phyloP scores from a whole-genome alignment of 129 eudicot species.

The Helichrysum umbraculigerum region DNA sequence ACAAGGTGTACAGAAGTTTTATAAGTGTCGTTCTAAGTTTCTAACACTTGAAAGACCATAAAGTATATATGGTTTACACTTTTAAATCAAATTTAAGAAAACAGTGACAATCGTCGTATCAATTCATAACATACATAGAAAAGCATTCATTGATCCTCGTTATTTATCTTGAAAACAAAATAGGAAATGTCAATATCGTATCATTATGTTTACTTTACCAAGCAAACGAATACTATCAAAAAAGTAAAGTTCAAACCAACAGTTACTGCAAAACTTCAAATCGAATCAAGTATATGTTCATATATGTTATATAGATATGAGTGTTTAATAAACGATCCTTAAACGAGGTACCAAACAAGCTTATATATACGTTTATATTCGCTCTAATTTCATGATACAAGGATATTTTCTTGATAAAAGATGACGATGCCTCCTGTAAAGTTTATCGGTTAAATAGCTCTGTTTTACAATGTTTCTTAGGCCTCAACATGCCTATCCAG shows the following conservation, averaged over 20 bases:
- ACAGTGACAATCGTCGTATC: not conserved
- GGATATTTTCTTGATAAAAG: no score
- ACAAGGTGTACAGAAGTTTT: no score
- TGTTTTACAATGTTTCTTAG: not conserved
- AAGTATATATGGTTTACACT: not conserved
- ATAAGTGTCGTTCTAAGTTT: no score
- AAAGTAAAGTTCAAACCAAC: not conserved
- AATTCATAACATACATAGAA: not conserved
- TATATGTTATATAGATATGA: not conserved
- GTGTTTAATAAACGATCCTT: not conserved
- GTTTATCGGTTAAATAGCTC: not conserved
- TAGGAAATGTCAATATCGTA: conserved; percentile 17
- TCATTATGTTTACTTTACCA: not conserved
- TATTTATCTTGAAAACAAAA: not conserved
- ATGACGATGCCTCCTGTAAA: not conserved
- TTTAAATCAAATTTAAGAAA: no score
- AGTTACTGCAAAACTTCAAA: not conserved
- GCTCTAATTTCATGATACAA: not conserved
- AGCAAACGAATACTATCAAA: not conserved
- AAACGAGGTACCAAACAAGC: not conserved
- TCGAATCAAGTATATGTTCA: not conserved
- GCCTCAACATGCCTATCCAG: no score
- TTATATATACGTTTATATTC: not conserved
- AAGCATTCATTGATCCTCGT: not conserved
- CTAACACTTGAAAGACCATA: not conserved